phyloP scores from a whole-genome alignment of 1,284 basidiomycete genomes.

The Erythrobasidium hasegawianum region DNA sequence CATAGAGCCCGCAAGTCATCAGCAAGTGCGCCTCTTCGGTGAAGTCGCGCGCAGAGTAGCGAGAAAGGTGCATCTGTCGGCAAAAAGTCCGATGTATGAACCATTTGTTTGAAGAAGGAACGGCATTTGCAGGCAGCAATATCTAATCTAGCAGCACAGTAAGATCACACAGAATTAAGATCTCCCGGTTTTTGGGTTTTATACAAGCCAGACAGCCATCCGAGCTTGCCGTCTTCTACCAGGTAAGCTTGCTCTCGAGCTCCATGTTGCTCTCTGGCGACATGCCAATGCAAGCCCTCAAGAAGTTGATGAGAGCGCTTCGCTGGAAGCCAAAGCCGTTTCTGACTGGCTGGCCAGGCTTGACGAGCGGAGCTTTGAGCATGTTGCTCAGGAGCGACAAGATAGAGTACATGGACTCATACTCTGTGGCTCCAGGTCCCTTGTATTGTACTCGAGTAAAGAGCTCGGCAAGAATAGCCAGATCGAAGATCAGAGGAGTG shows the following conservation, averaged over 20 bases:
- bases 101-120: too few species aligned
- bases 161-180: too few species aligned
- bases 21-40: too few species aligned
- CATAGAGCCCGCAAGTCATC: too few species aligned
- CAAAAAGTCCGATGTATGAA: too few species aligned
- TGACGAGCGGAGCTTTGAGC: constrained; percentile 80
- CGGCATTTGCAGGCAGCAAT: too few species aligned
- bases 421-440: constrained; percentile 55
- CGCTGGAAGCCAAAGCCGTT: constrained; percentile 94
- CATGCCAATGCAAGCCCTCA: constrained; percentile 78
- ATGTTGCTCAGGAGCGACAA: constrained; percentile 88
- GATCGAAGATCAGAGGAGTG: constrained; percentile 90
- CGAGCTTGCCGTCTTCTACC: constrained; percentile 8
- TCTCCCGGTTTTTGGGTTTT: too few species aligned
- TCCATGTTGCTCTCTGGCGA: constrained; percentile 72
- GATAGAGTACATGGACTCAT: constrained; percentile 77
- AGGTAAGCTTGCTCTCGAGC: constrained; percentile 35
- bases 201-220: not conserved
- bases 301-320: constrained; percentile 85
- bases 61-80: too few species aligned
- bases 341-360: constrained; percentile 89
- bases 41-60: too few species aligned
- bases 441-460: constrained; percentile 88
- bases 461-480: constrained; percentile 89
- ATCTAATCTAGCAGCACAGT: too few species aligned